Evolutionary conservation across 768 basidiomycete genomes (phyloP), one percentile per base, ranked within the genome.

Genomic region (Sutorius australiensis): DNA sequence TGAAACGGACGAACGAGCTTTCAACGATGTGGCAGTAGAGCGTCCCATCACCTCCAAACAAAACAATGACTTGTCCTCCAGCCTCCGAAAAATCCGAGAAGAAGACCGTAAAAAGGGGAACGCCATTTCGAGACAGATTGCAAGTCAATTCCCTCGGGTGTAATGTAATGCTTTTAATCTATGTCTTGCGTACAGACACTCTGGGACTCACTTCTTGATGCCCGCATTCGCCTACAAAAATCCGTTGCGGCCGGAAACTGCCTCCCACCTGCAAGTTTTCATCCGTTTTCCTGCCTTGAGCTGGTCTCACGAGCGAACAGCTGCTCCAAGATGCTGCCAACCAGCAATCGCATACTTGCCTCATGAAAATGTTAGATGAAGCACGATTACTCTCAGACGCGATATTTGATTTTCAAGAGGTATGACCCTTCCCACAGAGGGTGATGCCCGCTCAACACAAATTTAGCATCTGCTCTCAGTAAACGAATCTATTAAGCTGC

Each of bases 181-280:
- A 41, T 44, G 51, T 38, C 27, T 47, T 30, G 46, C 30, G 10
- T 50, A 24, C 53, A 98, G 93, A 75, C 77, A 3, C 70, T 94
- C 33, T 97, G 92, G 89, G 92, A 98, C 67, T 76, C 79, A 5
- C 75, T 98, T 34, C 77, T 98, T 28, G 91, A 97, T 65, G 82
- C 89, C n/a, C 83, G 95, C 33, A 98, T 98, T 67, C 85, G 85
- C 24, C 70, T 97, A 40, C 95, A 98, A 72, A 98, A 94, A 73
- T 80, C 86, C 21, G 75, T 84, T 41, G 62, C 75, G 2, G 74
- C 84, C 11, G 77, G 84, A 6, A 89, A 92, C 62, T 73, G 73
- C 45, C 75, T 97, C 6, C 86, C 89, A 32, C 63, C 58, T 32
- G 91, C 86, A 63, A 59, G 84, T 71, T 34, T 7, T 54, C 43